Evolutionary conservation across 2,329 filamentous ascomycete species (phyloP), one percentile per base, ranked within the genome.

Genomic region (Ophioceras dolichostomum): DNA sequence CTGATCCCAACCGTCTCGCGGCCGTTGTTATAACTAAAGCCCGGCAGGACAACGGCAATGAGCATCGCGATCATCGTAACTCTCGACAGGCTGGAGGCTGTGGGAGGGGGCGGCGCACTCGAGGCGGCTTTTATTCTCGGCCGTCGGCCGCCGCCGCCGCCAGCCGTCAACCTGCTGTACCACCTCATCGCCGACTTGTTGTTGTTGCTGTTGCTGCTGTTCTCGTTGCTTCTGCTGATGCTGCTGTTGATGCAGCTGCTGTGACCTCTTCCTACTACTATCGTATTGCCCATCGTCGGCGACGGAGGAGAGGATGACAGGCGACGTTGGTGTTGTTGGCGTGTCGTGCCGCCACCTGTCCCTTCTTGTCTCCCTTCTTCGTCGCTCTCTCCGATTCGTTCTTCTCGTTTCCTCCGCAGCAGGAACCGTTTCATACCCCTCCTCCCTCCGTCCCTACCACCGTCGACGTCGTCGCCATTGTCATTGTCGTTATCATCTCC

Each of bases 31-130:
- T 62, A 66, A 44, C 59, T 61, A 41, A 65, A 58, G 5, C 60
- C 57, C 5, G 70, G 68, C 27, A 73, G 49, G 35, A 73, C 53
- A 36, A 73, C 50, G 24, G 67, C 66, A 38, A 73, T 63, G 41
- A 73, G 52, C 36, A 73, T 44, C 10, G 58, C 65, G 42, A 71
- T 55, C 54, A 70, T 58, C 14, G 66, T 59, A 42, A 68, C 49
- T 36, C 63, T 59, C 24, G 65, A 59, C 5, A 70, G 38, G 12
- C 61, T 58, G 2, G 59, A 50, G 30, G 62, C 52, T 17, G 59
- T 49, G 17, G 59, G 52, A 34, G 65, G 59, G 12, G 65, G 61
- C 36, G 32, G 27, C 22, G 60, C 58, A 48, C 57, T 63, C 10
- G 64, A 59, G 34, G 59, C 56, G 36, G 58, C 55, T 49, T 58